Evolutionary conservation across 805 yeast genomes (phyloP).

Genomic region (Metschnikowia shivogae): DNA sequence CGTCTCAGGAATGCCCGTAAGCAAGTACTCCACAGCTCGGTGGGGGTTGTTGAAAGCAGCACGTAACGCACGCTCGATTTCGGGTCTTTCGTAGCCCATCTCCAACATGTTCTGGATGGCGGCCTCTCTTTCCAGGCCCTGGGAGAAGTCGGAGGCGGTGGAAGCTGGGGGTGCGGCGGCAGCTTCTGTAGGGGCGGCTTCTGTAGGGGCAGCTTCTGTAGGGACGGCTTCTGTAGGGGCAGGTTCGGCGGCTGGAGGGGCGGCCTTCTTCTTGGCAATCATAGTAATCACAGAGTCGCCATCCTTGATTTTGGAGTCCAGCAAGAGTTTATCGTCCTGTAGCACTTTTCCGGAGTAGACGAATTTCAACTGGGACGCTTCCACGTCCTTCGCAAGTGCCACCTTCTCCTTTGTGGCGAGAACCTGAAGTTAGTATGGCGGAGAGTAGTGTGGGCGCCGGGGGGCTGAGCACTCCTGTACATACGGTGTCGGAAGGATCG

Average conservation of each 20-base stretch:
- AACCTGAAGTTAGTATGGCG: slow-evolving; percentile 34
- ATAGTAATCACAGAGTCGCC: slow-evolving; percentile 89
- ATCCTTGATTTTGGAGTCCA: slow-evolving; percentile 70
- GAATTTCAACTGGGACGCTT: slow-evolving; percentile 71
- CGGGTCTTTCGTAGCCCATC: slow-evolving; percentile 89
- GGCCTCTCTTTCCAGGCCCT: slow-evolving; percentile 72
- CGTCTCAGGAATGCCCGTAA: slow-evolving; percentile 82
- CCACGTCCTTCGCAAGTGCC: slow-evolving; percentile 65
- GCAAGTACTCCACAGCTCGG: slow-evolving; percentile 91
- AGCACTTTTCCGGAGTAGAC: slow-evolving; percentile 91
- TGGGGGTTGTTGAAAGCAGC: slow-evolving; percentile 98
- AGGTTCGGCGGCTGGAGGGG: slow-evolving; percentile 19
- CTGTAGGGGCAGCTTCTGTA: slow-evolving; percentile 4
- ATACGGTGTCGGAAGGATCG: slow-evolving; percentile 62
- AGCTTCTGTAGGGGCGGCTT: slow-evolving; percentile 24
- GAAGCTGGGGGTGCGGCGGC: slow-evolving; percentile 18
- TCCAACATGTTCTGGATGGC: slow-evolving; percentile 83
- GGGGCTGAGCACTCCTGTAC: slow-evolving; percentile 18
- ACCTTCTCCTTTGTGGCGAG: slow-evolving; percentile 67
- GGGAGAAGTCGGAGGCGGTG: slow-evolving; percentile 56
- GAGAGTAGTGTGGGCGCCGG: background rate
- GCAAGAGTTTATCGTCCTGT: slow-evolving; percentile 74
- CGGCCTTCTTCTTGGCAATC: slow-evolving; percentile 52
- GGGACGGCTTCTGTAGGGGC: slow-evolving; percentile 18
- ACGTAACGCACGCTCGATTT: slow-evolving; percentile 85